Evolutionary conservation across 306 rosid species (phyloP), one percentile per base, ranked within the genome.

Genomic region (Lathyrus sativus): DNA sequence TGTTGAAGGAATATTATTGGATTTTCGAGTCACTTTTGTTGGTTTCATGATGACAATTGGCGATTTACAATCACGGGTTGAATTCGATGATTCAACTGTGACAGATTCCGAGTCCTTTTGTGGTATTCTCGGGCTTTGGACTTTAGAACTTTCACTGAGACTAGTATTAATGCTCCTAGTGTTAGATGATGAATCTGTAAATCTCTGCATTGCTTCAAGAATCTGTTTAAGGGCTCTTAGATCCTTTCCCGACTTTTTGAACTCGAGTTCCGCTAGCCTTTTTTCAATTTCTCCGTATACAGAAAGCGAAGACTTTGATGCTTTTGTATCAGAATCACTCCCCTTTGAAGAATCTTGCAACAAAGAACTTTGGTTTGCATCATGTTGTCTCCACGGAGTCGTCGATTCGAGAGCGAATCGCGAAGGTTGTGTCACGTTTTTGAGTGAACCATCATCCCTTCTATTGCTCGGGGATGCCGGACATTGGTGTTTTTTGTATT

Each of bases 181-280:
- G 65, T 58, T 68, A 63, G 87, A 77, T 58, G 81, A 59, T 50
- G 78, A 31, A 67, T 75, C 89, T 69, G 78, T 56, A 2, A 74
- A 74, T 74, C 87, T 92, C 75, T 92, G 98, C 96, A 92, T 92
- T 56, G 90, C 85, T 71, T 86, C 91, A 59, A 92, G 93, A 78
- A 88, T 90, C 71, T 90, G 98, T 71, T 92, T 90, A 38, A 92
- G 91, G 68, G 96, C 98, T 79, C 98, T 76, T 68, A 88, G 98
- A 76, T 92, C 96, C 81, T 85, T 92, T 54, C 96, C 96, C 9
- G 98, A 90, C 79, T 86, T 90, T 65, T 82, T 92, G 79, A 92
- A 92, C 76, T 92, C 96, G 5, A 92, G 95, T 50, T 84, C 81
- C 1, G 96, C 85, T 71, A 88, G 60, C 77, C 96, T 86, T 81